Percentiles rank a stretch among this genome's conserved stretches.
These are phyloP conservation scores for Adansonia digitata DNA, from an alignment of 345 rosid species.

Conservation along the genomic window DNA sequence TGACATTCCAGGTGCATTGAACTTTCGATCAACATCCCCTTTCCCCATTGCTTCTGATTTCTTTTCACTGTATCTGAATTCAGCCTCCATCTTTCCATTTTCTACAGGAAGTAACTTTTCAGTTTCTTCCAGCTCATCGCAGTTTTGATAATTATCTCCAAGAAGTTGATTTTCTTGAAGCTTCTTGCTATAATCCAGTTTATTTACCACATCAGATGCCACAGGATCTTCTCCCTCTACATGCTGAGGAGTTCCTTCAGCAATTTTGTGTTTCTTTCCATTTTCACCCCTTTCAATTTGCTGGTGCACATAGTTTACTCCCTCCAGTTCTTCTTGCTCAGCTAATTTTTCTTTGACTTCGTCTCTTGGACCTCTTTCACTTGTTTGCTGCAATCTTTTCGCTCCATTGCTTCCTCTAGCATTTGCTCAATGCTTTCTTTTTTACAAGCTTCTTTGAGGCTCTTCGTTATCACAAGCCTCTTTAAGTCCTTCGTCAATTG, in stretches of 20 bases:
- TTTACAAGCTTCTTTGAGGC: constrained; percentile 23
- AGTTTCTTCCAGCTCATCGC: constrained; percentile 21
- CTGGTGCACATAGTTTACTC: constrained; percentile 19
- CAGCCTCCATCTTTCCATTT: constrained; percentile 22
- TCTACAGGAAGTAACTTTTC: constrained; percentile 23
- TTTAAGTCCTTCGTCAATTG: constrained; percentile 8
- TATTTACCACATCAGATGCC: constrained; percentile 15
- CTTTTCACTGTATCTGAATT: constrained; percentile 18
- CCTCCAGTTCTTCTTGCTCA: constrained; percentile 31
- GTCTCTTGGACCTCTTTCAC: constrained; percentile 26
- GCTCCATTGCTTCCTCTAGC: constrained; percentile 25
- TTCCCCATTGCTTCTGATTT: constrained; percentile 23
- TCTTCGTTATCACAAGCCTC: constrained; percentile 21
- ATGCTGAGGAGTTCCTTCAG: constrained; percentile 16
- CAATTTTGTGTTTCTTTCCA: constrained; percentile 12
- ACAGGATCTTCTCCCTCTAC: constrained; percentile 12
- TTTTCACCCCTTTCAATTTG: constrained; percentile 22
- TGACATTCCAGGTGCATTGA: constrained; percentile 17
- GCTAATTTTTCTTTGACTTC: constrained; percentile 37
- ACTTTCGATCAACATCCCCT: constrained; percentile 15
- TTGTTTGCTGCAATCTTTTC: constrained; percentile 12
- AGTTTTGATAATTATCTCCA: constrained; percentile 22
- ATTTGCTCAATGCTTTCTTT: constrained; percentile 28
- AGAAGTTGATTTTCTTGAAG: constrained; percentile 20
- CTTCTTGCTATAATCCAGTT: constrained; percentile 22